Evolutionary conservation across 768 basidiomycete genomes (phyloP).

Genomic region (Mrakia gelida): DNA sequence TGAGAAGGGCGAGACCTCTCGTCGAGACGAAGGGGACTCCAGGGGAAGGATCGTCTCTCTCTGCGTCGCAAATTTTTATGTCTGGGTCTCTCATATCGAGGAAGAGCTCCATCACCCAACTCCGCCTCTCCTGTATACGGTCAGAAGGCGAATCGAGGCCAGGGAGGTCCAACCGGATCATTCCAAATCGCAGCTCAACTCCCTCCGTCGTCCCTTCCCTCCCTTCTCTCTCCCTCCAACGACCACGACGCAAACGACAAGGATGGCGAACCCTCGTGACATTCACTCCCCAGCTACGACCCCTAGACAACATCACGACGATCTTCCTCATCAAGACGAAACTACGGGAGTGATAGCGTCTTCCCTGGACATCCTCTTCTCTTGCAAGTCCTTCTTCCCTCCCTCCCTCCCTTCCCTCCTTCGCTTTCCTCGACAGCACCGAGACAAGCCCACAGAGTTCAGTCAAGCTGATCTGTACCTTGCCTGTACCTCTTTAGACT

Average conservation of each 20-base stretch:
- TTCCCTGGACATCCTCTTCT: slow-evolving; percentile 21
- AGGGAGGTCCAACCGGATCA: not conserved
- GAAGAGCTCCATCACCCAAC: no score
- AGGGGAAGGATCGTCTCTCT: no score
- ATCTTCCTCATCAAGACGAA: not conserved
- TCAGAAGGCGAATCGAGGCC: no score
- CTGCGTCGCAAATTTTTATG: no score
- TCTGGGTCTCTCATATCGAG: no score
- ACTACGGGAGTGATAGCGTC: slow-evolving; percentile 6
- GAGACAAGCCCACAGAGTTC: not conserved
- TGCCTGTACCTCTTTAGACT: not conserved
- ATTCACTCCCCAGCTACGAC: not conserved
- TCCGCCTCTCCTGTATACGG: no score
- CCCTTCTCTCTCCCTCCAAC: not conserved
- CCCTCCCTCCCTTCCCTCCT: not conserved
- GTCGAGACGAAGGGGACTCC: no score
- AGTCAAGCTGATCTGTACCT: no score
- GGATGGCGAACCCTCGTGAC: not conserved
- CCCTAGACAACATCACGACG: not conserved
- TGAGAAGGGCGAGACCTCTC: no score
- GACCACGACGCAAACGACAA: not conserved
- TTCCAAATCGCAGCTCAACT: not conserved
- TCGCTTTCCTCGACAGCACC: not conserved
- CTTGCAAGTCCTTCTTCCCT: not conserved
- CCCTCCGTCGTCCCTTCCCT: not conserved